These are phyloP conservation scores for Epichloe scottii DNA, from an alignment of 2,329 filamentous ascomycete genomes.

Conservation along the genomic window DNA sequence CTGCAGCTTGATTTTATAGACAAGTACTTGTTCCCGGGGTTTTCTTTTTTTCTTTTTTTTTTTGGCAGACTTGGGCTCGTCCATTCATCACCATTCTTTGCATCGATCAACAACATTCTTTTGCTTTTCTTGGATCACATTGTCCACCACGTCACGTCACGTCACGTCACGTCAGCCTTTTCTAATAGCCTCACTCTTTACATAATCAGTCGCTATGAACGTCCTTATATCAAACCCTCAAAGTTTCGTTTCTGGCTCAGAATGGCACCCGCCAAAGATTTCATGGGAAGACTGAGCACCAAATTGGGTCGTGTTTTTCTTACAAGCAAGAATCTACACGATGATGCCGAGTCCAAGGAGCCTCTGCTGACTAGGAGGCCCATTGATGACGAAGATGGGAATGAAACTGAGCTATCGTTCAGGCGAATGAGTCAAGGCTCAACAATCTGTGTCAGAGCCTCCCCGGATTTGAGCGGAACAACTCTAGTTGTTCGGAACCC, in stretches of 20 bases:
- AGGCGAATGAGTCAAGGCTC: neutral
- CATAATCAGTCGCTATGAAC: slow-evolving; percentile 7
- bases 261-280: slow-evolving; percentile 1
- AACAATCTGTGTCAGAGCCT: neutral
- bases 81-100: neutral
- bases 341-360: neutral
- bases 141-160: neutral
- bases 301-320: neutral
- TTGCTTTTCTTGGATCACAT: slow-evolving; percentile 1
- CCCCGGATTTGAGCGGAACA: neutral
- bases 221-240: neutral
- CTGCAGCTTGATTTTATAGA: no score
- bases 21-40: neutral
- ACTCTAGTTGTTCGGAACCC: neutral
- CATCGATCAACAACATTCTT: slow-evolving; percentile 3
- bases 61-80: neutral
- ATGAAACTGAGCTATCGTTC: neutral
- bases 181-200: neutral
- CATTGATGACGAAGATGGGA: neutral
- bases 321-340: neutral
- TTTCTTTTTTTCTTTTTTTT: neutral
- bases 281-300: neutral
- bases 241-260: neutral
- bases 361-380: neutral
- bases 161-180: neutral